phyloP scores from a whole-genome alignment of 2,329 filamentous ascomycete genomes.

The Colletotrichum lindemuthianum region DNA sequence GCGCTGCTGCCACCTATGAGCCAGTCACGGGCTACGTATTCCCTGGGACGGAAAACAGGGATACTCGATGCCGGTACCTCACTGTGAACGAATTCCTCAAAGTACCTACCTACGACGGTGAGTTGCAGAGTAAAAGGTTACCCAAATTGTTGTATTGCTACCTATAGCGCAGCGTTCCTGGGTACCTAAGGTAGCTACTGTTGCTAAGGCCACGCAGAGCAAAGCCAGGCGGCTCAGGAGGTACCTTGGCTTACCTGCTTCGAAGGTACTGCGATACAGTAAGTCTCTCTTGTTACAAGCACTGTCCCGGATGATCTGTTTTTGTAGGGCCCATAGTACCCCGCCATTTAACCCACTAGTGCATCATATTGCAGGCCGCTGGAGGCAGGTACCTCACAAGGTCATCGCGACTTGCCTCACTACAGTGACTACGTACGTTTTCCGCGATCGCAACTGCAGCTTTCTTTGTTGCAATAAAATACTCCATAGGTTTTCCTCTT shows the following conservation, averaged over 20 bases:
- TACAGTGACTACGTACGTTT: too few species aligned
- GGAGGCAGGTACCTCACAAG: background rate
- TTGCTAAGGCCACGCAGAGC: too few species aligned
- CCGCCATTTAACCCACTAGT: conserved; percentile 33
- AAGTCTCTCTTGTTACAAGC: background rate
- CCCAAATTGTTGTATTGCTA: too few species aligned
- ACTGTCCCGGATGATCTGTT: conserved; percentile 9
- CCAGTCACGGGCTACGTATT: conserved; percentile 35
- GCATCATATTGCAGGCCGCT: conserved; percentile 28
- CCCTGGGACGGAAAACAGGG: conserved; percentile 23
- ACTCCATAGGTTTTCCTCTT: too few species aligned
- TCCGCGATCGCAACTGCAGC: too few species aligned
- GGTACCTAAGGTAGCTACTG: background rate
- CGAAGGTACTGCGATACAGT: conserved; percentile 19
- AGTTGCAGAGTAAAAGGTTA: background rate
- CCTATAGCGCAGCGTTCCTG: too few species aligned
- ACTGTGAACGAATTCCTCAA: too few species aligned
- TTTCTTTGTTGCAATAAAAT: too few species aligned
- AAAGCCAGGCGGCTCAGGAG: too few species aligned
- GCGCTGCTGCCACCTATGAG: conserved; percentile 26
- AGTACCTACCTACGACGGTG: background rate
- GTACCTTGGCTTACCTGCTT: too few species aligned
- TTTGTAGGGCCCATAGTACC: conserved; percentile 26
- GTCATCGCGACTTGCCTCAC: background rate
- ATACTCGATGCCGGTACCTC: conserved; percentile 32